These are phyloP conservation scores for Tetradesmus obliquus DNA, from an alignment of 139 green algal species.

Conservation along the genomic window DNA sequence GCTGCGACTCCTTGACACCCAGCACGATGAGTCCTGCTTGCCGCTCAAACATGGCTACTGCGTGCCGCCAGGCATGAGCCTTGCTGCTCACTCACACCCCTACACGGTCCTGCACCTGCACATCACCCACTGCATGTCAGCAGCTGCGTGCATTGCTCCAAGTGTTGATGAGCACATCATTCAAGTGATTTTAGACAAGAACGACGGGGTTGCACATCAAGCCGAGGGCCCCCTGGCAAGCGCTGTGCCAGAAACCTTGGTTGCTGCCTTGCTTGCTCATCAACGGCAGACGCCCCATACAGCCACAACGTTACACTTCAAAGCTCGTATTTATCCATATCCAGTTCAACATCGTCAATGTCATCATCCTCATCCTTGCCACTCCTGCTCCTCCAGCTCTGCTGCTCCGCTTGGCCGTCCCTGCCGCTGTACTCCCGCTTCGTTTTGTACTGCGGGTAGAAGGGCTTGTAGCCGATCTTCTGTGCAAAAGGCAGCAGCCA, in stretches of 20 bases:
- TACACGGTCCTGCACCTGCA: not conserved
- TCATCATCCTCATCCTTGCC: constrained; percentile 1
- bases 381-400: not conserved
- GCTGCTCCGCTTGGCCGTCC: not conserved
- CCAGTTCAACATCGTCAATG: not conserved
- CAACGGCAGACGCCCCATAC: too few species aligned
- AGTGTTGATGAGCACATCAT: not conserved
- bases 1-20: not conserved
- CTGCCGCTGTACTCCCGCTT: not conserved
- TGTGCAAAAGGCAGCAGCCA: constrained; percentile 9
- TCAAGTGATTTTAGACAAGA: not conserved
- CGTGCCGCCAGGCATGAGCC: not conserved
- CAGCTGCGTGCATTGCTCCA: not conserved
- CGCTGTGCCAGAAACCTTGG: not conserved
- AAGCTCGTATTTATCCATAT: not conserved
- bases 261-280: too few species aligned
- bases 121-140: not conserved
- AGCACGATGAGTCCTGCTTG: not conserved
- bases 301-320: not conserved
- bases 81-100: not conserved
- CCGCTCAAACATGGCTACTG: not conserved
- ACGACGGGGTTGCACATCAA: not conserved
- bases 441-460: constrained; percentile 32
- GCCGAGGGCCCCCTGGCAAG: not conserved
- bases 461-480: constrained; percentile 37